A percentile compares a stretch with the other conserved stretches of the same genome.
Evolutionary conservation across 139 green algal species (phyloP).

Genomic region (Tetradesmus obliquus): DNA sequence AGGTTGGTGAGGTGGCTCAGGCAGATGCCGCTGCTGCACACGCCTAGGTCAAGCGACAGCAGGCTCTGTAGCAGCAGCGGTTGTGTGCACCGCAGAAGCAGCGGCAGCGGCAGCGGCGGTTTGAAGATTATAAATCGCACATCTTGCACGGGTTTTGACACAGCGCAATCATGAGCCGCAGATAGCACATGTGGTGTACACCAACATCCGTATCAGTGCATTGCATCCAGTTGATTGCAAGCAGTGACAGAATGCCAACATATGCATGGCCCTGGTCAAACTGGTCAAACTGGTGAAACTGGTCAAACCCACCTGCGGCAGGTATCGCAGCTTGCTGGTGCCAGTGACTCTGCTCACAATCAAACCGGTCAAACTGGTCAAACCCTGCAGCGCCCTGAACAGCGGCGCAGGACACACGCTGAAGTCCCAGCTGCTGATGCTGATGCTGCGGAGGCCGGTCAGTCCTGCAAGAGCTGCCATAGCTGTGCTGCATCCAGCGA

Average conservation of each 20-base stretch:
- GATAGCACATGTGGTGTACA: too few species aligned
- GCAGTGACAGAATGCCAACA: too few species aligned
- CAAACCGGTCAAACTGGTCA: not conserved
- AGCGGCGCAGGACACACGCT: not conserved
- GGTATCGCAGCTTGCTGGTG: not conserved
- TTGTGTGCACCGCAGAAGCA: not conserved
- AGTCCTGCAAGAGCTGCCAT: not conserved
- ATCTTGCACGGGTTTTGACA: too few species aligned
- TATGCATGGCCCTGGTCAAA: not conserved
- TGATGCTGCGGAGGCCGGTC: not conserved
- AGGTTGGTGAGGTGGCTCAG: not conserved
- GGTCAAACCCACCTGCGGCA: not conserved
- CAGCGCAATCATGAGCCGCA: not conserved
- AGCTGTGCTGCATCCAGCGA: not conserved
- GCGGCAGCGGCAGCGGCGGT: too few species aligned
- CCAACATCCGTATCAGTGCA: too few species aligned
- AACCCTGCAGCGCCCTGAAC: not conserved
- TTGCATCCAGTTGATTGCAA: too few species aligned
- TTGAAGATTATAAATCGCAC: too few species aligned
- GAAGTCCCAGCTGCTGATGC: not conserved
- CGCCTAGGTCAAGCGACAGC: not conserved
- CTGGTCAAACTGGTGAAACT: not conserved
- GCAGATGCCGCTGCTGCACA: not conserved
- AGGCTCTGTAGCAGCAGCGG: not conserved
- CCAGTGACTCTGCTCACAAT: not conserved